These are phyloP conservation scores for Malus fusca DNA, from an alignment of 306 rosid species.

Conservation along the genomic window DNA sequence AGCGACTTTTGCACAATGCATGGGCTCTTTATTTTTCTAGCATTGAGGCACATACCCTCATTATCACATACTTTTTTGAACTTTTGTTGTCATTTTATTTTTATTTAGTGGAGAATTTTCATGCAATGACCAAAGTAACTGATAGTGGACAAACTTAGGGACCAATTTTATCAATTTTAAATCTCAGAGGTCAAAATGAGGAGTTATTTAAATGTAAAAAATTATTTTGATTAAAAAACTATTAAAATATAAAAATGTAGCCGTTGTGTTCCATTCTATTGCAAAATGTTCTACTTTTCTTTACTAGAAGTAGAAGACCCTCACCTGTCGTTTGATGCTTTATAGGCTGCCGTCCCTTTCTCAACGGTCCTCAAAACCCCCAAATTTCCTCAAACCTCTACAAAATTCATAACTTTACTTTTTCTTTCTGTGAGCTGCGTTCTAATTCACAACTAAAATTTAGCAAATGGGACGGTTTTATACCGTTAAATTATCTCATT, in stretches of 20 bases:
- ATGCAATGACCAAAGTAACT: too few species aligned
- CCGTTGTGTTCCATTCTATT: background rate
- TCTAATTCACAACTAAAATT: background rate
- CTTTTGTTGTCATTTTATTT: too few species aligned
- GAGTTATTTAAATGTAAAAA: rapidly evolving
- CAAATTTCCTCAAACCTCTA: background rate
- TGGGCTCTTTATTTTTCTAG: background rate
- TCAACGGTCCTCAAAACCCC: background rate
- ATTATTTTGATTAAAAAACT: too few species aligned
- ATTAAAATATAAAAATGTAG: background rate
- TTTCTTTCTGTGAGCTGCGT: background rate
- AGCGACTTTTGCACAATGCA: too few species aligned
- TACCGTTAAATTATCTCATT: background rate
- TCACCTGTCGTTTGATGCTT: background rate
- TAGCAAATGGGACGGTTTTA: background rate
- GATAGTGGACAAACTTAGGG: rapidly evolving
- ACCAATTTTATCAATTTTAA: too few species aligned
- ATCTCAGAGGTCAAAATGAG: rapidly evolving
- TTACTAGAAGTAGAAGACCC: too few species aligned
- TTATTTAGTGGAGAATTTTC: too few species aligned
- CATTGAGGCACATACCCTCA: too few species aligned
- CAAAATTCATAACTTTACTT: background rate
- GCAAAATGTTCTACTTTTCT: background rate
- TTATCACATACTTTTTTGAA: too few species aligned
- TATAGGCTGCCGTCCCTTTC: background rate